Conservation (phyloP, 139 green algal genomes). For the Pedinophyceae sp. region DNA sequence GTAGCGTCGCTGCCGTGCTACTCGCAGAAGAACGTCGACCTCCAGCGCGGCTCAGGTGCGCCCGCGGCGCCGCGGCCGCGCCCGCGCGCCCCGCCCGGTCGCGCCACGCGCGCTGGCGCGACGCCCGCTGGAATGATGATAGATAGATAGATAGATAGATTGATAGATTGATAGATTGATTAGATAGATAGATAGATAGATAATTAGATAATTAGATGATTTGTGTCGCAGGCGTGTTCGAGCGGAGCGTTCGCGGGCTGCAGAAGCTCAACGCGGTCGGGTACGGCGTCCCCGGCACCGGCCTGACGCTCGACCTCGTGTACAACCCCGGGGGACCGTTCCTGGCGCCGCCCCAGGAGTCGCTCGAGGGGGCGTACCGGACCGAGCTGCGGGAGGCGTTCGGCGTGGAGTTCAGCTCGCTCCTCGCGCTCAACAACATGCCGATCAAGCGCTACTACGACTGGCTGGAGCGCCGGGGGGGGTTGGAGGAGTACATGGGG, state of each 20-base stretch:
- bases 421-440: constrained; percentile 98
- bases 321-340: constrained; percentile 88
- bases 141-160: too few relatives aligned
- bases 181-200: too few relatives aligned
- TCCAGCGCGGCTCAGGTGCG: constrained; percentile 70
- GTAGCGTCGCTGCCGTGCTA: constrained; percentile 95
- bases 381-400: constrained; percentile 43
- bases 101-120: too few relatives aligned
- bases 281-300: constrained; percentile 49
- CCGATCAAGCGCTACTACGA: constrained; percentile 63
- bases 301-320: constrained; percentile 75
- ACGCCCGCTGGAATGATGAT: too few relatives aligned
- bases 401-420: constrained; percentile 69
- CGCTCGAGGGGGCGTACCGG: constrained; percentile 27
- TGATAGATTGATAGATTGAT: too few relatives aligned
- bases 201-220: too few relatives aligned
- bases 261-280: constrained; percentile 64
- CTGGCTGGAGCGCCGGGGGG: constrained; percentile 1
- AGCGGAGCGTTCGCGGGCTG: constrained; percentile 65
- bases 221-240: constrained; percentile 81
- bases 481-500: constrained; percentile 78
- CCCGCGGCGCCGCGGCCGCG: too few relatives aligned
- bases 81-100: too few relatives aligned
- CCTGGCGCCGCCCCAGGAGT: constrained; percentile 33
- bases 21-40: constrained; percentile 63